Conservation (phyloP, 2,329 filamentous ascomycete genomes). For the Dryadomyces quercus-mongolicae region DNA sequence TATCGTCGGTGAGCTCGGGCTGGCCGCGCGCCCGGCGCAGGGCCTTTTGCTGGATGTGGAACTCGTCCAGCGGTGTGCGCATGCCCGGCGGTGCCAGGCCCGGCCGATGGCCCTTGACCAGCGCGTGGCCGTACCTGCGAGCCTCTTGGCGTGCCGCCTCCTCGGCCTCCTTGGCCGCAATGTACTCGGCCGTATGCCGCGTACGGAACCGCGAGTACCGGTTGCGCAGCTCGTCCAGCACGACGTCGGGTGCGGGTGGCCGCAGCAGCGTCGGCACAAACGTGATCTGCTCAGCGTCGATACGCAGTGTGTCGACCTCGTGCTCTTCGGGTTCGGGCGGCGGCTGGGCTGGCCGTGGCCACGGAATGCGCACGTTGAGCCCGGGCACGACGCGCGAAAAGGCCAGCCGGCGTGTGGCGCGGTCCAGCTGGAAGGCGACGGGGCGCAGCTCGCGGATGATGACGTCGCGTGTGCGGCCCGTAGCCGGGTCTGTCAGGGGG, state of each 20-base stretch:
- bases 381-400: constrained; percentile 55
- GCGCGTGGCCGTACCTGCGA: constrained; percentile 9
- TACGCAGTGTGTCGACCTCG: constrained; percentile 59
- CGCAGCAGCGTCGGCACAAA: constrained; percentile 68
- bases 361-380: constrained; percentile 62
- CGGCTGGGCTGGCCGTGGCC: constrained; percentile 43
- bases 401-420: constrained; percentile 30
- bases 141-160: constrained; percentile 17
- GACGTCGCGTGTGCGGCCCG: constrained; percentile 56
- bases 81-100: constrained; percentile 26
- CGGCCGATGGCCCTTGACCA: constrained; percentile 16
- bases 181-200: constrained; percentile 64
- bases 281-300: constrained; percentile 61
- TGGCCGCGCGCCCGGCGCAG: constrained; percentile 39
- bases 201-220: constrained; percentile 73
- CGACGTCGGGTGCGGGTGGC: constrained; percentile 64
- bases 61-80: constrained; percentile 47
- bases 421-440: constrained; percentile 35
- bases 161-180: constrained; percentile 34
- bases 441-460: constrained; percentile 61
- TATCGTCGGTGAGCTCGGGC: constrained; percentile 42
- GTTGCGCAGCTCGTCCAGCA: constrained; percentile 78
- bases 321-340: constrained; percentile 40
- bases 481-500: constrained; percentile 54
- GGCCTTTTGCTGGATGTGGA: constrained; percentile 41